phyloP scores from a whole-genome alignment of 75 land plant genomes.

The Isoetes taiwanensis region DNA sequence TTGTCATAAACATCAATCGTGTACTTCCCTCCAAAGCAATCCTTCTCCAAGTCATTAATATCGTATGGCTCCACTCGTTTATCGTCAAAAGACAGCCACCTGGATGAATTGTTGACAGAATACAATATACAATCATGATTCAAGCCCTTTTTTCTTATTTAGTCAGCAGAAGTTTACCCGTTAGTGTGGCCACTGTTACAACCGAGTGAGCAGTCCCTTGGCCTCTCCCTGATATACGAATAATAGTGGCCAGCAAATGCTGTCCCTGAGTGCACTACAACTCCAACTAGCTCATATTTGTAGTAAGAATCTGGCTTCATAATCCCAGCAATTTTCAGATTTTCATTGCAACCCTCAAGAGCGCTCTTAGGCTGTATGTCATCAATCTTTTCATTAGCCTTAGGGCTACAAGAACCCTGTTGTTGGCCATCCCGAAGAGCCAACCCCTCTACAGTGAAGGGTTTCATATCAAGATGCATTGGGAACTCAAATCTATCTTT shows the following conservation, averaged over 20 bases:
- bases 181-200: constrained; percentile 15
- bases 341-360: too few species aligned
- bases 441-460: constrained; percentile 20
- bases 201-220: constrained; percentile 15
- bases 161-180: constrained; percentile 10
- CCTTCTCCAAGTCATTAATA: constrained; percentile 21
- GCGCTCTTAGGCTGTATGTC: too few species aligned
- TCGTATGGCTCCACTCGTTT: constrained; percentile 29
- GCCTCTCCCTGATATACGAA: constrained; percentile 23
- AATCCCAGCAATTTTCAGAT: too few species aligned
- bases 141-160: not conserved
- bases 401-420: constrained; percentile 2
- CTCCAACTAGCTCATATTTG: constrained; percentile 28
- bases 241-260: constrained; percentile 31
- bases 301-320: constrained; percentile 17
- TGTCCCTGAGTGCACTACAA: constrained; percentile 25
- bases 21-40: constrained; percentile 27
- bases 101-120: too few species aligned
- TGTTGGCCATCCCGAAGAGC: constrained; percentile 9
- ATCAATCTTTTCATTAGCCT: not conserved
- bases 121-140: not conserved
- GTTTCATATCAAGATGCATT: constrained; percentile 24
- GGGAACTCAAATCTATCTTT: constrained; percentile 24
- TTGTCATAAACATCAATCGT: constrained; percentile 25
- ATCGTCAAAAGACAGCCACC: constrained; percentile 29